These are phyloP conservation scores for Blastobotrys serpentis DNA, from an alignment of 1,139 yeast species.

Conservation along the genomic window DNA sequence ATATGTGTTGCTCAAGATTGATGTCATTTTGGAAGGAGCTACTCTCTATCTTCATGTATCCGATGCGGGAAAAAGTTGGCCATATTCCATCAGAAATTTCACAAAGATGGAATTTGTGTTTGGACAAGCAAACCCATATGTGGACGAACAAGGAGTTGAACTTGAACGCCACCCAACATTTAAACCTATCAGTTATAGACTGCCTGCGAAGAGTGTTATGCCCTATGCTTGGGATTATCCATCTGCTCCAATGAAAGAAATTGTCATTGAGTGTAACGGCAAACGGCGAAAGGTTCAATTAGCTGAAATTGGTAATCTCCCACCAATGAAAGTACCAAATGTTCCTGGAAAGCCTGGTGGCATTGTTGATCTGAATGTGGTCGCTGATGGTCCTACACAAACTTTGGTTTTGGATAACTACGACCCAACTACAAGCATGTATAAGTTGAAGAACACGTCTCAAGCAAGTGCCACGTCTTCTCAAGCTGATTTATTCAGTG, in stretches of 20 bases:
- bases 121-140: conserved; percentile 81
- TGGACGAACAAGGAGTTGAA: conserved; percentile 69
- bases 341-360: conserved; percentile 41
- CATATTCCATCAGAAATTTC: conserved; percentile 85
- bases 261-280: conserved; percentile 66
- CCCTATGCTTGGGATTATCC: conserved; percentile 99
- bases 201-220: conserved; percentile 93
- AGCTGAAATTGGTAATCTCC: conserved; percentile 88
- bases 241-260: conserved; percentile 79
- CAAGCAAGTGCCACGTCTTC: conserved; percentile 19
- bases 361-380: conserved; percentile 82
- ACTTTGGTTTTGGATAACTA: conserved; percentile 80
- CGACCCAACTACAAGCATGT: conserved; percentile 73
- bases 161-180: conserved; percentile 34
- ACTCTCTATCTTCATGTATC: conserved; percentile 74
- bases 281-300: conserved; percentile 77
- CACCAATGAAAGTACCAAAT: conserved; percentile 76
- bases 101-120: conserved; percentile 80
- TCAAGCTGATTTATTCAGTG: conserved; percentile 54
- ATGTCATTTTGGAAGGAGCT: conserved; percentile 73
- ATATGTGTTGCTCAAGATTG: conserved; percentile 68
- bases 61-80: conserved; percentile 83
- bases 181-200: conserved; percentile 60
- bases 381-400: conserved; percentile 96
- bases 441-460: conserved; percentile 44